These are phyloP conservation scores for Monascus purpureus DNA, from an alignment of 495 filamentous ascomycete genomes.

Conservation along the genomic window DNA sequence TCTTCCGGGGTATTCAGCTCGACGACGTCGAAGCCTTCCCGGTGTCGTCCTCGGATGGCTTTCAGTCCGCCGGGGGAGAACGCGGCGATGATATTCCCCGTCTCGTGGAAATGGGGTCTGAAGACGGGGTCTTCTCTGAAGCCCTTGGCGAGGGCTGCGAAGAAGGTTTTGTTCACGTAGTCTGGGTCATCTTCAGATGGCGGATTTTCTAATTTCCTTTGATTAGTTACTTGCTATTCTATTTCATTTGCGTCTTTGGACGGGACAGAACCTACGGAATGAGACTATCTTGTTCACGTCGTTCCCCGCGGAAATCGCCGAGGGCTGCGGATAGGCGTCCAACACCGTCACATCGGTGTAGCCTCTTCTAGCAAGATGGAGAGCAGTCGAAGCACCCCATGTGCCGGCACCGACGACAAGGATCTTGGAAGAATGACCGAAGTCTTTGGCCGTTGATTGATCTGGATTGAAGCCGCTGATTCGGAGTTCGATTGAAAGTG, in stretches of 20 bases:
- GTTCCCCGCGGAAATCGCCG: conserved; percentile 37
- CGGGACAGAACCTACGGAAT: conserved; percentile 19
- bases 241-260: background rate
- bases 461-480: no score
- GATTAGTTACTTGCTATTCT: no score
- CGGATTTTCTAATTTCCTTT: conserved; percentile 2
- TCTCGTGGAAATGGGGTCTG: conserved; percentile 33
- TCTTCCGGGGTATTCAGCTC: conserved; percentile 22
- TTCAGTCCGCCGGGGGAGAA: conserved; percentile 17
- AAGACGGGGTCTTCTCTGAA: conserved; percentile 37
- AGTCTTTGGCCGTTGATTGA: no score
- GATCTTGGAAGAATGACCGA: conserved; percentile 7
- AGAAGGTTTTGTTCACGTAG: conserved; percentile 20
- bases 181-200: conserved; percentile 13
- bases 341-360: conserved; percentile 34
- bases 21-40: conserved; percentile 14
- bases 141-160: conserved; percentile 21
- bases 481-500: no score
- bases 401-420: conserved; percentile 33
- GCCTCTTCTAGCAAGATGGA: conserved; percentile 34
- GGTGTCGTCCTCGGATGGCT: conserved; percentile 22
- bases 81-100: conserved; percentile 32
- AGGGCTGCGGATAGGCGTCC: conserved; percentile 31
- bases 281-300: conserved; percentile 46
- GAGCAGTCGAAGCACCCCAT: conserved; percentile 36